phyloP scores from a whole-genome alignment of 345 rosid species.

The Gossypium sturtianum region DNA sequence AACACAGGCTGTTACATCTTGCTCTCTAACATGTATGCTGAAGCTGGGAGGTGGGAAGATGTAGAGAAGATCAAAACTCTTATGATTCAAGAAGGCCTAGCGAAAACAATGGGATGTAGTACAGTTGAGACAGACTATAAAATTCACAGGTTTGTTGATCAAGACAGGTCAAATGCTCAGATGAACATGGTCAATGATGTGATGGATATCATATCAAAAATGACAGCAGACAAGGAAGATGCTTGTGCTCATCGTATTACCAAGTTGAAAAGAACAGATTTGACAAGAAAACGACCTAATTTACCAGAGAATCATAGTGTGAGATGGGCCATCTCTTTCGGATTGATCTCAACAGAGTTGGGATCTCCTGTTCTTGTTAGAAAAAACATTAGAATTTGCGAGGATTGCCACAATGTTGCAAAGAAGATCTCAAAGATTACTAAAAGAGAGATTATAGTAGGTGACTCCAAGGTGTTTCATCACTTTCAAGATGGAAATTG shows the following conservation, averaged over 20 bases:
- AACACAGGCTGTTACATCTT: conserved; percentile 73
- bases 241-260: conserved; percentile 19
- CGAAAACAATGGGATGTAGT: conserved; percentile 38
- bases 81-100: conserved; percentile 52
- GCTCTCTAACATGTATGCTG: conserved; percentile 68
- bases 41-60: conserved; percentile 73
- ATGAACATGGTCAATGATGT: conserved; percentile 38
- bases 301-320: conserved; percentile 45
- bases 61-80: conserved; percentile 41
- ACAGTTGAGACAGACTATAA: conserved; percentile 31
- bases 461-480: conserved; percentile 56
- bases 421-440: conserved; percentile 44
- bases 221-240: conserved; percentile 42
- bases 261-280: conserved; percentile 35
- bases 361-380: conserved; percentile 45
- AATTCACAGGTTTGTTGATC: conserved; percentile 43
- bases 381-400: conserved; percentile 63
- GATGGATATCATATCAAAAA: conserved; percentile 35
- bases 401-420: conserved; percentile 50
- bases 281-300: conserved; percentile 27
- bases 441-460: conserved; percentile 49
- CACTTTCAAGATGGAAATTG: conserved; percentile 54
- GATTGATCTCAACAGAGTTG: conserved; percentile 49
- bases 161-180: conserved; percentile 36
- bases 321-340: conserved; percentile 52